These are phyloP conservation scores for Phoenix dactylifera DNA, from an alignment of 176 grass and related monocot species.

Conservation along the genomic window DNA sequence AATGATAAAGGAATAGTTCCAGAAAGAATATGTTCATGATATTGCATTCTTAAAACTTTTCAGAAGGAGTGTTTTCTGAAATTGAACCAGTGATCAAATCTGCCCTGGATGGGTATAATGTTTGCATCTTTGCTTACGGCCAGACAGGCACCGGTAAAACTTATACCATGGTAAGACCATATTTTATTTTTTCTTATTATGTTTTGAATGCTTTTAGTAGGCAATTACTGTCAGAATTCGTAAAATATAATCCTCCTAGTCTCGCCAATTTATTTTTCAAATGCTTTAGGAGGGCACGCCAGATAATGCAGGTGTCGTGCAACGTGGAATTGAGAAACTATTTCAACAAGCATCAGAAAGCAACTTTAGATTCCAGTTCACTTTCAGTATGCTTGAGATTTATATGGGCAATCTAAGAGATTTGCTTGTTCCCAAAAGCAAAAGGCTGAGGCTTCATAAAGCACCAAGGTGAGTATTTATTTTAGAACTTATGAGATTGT, in stretches of 20 bases:
- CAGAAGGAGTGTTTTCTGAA: slow-evolving; percentile 86
- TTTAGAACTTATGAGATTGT: neutral
- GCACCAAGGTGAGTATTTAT: slow-evolving; percentile 41
- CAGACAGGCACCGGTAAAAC: slow-evolving; percentile 98
- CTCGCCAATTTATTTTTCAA: slow-evolving; percentile 1
- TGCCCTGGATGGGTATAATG: slow-evolving; percentile 90
- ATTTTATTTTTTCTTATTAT: slow-evolving; percentile 7
- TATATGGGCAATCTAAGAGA: slow-evolving; percentile 91
- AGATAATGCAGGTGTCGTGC: slow-evolving; percentile 55
- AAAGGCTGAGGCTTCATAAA: slow-evolving; percentile 44
- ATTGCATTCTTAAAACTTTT: slow-evolving; percentile 16
- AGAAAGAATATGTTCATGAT: slow-evolving; percentile 19
- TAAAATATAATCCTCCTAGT: too few species aligned
- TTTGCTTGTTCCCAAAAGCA: slow-evolving; percentile 47
- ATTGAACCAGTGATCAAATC: slow-evolving; percentile 93
- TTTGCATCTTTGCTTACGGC: slow-evolving; percentile 95
- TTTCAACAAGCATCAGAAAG: slow-evolving; percentile 59
- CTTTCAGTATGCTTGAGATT: slow-evolving; percentile 98
- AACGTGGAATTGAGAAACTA: slow-evolving; percentile 66
- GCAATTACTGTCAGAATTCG: too few species aligned
- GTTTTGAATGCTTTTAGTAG: neutral
- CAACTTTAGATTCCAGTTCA: slow-evolving; percentile 65
- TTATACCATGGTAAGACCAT: slow-evolving; percentile 82
- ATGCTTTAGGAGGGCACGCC: slow-evolving; percentile 64
- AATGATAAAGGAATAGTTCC: neutral